A percentile compares a stretch with the other conserved stretches of the same genome.
phyloP scores from a whole-genome alignment of 1,139 yeast genomes.

The Suhomyces taliae region DNA sequence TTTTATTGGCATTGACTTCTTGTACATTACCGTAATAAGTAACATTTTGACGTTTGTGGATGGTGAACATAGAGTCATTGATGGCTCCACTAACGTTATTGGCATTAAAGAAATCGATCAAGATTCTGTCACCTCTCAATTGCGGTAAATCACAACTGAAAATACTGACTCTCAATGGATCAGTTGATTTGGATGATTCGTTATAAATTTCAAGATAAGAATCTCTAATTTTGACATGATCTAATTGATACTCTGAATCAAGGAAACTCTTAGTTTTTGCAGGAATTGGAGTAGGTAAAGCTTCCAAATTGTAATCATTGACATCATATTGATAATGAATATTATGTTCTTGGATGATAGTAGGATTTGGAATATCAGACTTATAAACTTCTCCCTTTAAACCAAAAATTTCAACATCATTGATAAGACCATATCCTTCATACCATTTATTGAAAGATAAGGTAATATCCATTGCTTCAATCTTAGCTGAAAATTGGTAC shows the following conservation, averaged over 20 bases:
- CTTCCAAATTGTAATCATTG: slow-evolving; percentile 26
- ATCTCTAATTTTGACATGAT: slow-evolving; percentile 54
- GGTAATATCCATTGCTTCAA: slow-evolving; percentile 57
- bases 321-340: slow-evolving; percentile 36
- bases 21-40: slow-evolving; percentile 24
- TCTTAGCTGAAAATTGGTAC: slow-evolving; percentile 35
- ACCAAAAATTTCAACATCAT: slow-evolving; percentile 63
- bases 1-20: slow-evolving; percentile 38
- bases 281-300: slow-evolving; percentile 7
- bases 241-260: slow-evolving; percentile 49
- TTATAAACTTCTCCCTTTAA: slow-evolving; percentile 51
- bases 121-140: slow-evolving; percentile 55
- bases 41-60: slow-evolving; percentile 54
- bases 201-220: slow-evolving; percentile 49
- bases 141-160: slow-evolving; percentile 67
- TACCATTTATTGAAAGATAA: slow-evolving; percentile 70
- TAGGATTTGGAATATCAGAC: not conserved
- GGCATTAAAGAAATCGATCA: slow-evolving; percentile 69
- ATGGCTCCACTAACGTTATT: slow-evolving; percentile 70
- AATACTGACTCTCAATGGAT: slow-evolving; percentile 53
- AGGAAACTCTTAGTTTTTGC: slow-evolving; percentile 16
- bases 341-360: slow-evolving; percentile 20
- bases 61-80: slow-evolving; percentile 70
- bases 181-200: slow-evolving; percentile 23
- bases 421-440: slow-evolving; percentile 63